A percentile compares a stretch with the other conserved stretches of the same genome.
These are phyloP conservation scores for Bidens hawaiensis DNA, from an alignment of 140 eudicot species.

Conservation along the genomic window DNA sequence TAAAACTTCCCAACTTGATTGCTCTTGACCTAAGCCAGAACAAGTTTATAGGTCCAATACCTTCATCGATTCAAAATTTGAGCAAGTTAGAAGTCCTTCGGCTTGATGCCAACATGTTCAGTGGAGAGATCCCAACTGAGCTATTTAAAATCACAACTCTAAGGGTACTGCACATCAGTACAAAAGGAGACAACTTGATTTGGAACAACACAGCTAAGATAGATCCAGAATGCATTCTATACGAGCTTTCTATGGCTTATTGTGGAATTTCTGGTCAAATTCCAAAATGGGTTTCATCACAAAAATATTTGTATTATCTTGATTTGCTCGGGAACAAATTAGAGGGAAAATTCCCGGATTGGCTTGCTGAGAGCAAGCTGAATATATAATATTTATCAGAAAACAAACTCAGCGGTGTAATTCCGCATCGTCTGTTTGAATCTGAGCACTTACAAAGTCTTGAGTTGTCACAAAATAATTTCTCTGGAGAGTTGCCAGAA, in stretches of 20 bases:
- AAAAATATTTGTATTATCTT: conserved; percentile 25
- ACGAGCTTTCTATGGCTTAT: conserved; percentile 27
- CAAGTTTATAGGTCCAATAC: conserved; percentile 31
- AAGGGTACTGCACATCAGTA: conserved; percentile 24
- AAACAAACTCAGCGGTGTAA: conserved; percentile 39
- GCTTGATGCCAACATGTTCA: conserved; percentile 27
- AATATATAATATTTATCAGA: conserved; percentile 39
- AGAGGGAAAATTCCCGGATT: conserved; percentile 40
- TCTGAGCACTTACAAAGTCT: conserved; percentile 20
- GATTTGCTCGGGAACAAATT: conserved; percentile 35
- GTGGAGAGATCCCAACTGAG: conserved; percentile 45
- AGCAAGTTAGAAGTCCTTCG: conserved; percentile 23
- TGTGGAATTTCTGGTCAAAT: conserved; percentile 33
- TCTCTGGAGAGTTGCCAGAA: conserved; percentile 42
- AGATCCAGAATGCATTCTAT: conserved; percentile 30
- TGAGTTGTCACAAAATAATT: conserved; percentile 43
- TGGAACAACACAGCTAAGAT: conserved; percentile 36
- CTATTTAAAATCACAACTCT: conserved; percentile 26
- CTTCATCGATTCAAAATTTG: conserved; percentile 30
- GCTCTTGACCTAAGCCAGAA: conserved; percentile 33
- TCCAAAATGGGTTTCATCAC: conserved; percentile 38
- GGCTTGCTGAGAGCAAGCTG: conserved; percentile 34
- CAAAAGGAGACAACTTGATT: conserved; percentile 11
- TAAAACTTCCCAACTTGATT: conserved; percentile 26
- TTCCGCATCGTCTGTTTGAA: conserved; percentile 42